Conservation (phyloP, 2,329 filamentous ascomycete species). For the Ophiostoma triangulosporum region DNA sequence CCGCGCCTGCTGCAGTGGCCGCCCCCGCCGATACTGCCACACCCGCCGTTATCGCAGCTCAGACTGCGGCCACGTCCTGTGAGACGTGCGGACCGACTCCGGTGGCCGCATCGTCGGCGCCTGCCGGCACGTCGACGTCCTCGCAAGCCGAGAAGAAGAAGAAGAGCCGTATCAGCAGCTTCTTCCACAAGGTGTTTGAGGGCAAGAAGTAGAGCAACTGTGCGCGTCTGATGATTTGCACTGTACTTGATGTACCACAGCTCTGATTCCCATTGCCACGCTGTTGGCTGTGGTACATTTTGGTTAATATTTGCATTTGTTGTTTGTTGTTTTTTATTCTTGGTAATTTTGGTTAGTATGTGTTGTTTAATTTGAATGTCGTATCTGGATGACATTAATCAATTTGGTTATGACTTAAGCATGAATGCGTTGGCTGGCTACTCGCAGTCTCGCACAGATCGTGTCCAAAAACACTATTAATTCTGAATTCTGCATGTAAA, state of each 20-base stretch:
- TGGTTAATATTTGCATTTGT: background rate
- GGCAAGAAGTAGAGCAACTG: slow-evolving; percentile 17
- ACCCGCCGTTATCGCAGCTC: slow-evolving; percentile 13
- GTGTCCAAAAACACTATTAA: too few species aligned
- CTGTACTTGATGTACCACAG: background rate
- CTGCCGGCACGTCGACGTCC: slow-evolving; percentile 20
- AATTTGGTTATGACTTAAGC: too few species aligned
- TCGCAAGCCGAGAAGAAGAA: slow-evolving; percentile 45
- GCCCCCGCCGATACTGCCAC: slow-evolving; percentile 5
- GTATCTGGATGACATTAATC: too few species aligned
- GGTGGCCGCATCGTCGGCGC: slow-evolving; percentile 21
- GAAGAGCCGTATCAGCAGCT: slow-evolving; percentile 49
- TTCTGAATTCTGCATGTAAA: too few species aligned
- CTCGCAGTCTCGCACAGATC: too few species aligned
- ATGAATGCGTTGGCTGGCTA: too few species aligned
- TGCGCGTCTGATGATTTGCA: background rate
- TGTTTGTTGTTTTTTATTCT: background rate
- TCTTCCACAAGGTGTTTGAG: slow-evolving; percentile 44
- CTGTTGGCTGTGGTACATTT: background rate
- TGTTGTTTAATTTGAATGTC: too few species aligned
- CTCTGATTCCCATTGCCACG: background rate
- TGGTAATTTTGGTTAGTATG: too few species aligned
- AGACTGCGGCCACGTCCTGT: too few species aligned
- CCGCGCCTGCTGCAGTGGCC: slow-evolving; percentile 20
- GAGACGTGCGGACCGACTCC: too few species aligned